Evolutionary conservation across 108 stramenopile species (phyloP).

Genomic region (Discostella pseudostelligera): DNA sequence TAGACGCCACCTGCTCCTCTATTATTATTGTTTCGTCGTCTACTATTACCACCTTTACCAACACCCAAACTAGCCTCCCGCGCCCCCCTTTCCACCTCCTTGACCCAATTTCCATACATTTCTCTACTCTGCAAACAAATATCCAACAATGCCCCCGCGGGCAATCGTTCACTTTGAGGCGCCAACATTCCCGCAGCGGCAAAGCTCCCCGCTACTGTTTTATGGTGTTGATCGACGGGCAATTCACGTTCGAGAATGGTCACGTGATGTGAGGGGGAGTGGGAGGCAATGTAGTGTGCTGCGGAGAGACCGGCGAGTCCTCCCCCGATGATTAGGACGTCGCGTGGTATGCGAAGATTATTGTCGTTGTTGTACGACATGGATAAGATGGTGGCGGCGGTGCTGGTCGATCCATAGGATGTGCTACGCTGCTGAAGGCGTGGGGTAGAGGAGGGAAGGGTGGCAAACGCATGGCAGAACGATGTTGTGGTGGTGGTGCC

Average conservation of each 20-base stretch:
- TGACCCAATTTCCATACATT: slow-evolving; percentile 75
- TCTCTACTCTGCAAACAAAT: slow-evolving; percentile 73
- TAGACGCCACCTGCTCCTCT: background rate
- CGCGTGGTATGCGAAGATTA: slow-evolving; percentile 31
- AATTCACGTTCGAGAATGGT: slow-evolving; percentile 66
- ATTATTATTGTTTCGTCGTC: background rate
- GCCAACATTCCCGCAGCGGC: slow-evolving; percentile 89
- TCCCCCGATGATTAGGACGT: slow-evolving; percentile 74
- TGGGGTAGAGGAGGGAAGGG: too few relatives aligned
- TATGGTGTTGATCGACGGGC: slow-evolving; percentile 15
- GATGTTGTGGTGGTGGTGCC: too few relatives aligned
- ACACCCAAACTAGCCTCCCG: slow-evolving; percentile 46
- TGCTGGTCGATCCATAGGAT: too few relatives aligned
- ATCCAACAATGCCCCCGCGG: slow-evolving; percentile 77
- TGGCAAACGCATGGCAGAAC: too few relatives aligned
- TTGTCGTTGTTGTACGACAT: too few relatives aligned
- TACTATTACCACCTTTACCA: background rate
- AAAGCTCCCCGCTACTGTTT: slow-evolving; percentile 51
- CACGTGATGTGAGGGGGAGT: slow-evolving; percentile 64
- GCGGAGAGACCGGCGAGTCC: slow-evolving; percentile 80
- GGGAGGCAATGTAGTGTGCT: slow-evolving; percentile 59
- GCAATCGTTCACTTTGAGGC: slow-evolving; percentile 86
- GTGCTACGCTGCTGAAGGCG: too few relatives aligned
- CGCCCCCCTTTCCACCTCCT: slow-evolving; percentile 63
- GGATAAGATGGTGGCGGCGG: too few relatives aligned